phyloP scores from a whole-genome alignment of 116 monocot genomes.

The Phalaenopsis hybrid region DNA sequence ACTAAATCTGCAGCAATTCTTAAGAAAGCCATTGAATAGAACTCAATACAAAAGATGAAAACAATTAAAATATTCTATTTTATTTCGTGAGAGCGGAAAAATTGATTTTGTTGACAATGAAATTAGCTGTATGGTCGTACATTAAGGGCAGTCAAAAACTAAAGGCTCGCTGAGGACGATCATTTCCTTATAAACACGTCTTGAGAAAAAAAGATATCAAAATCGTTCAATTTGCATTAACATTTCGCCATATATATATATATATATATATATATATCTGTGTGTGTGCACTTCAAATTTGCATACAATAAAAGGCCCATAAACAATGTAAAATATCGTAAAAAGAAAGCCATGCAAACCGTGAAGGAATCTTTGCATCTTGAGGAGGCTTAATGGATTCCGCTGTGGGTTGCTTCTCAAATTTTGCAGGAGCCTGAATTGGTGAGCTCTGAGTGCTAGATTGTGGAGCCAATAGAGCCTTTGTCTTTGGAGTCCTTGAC shows the following conservation, averaged over 20 bases:
- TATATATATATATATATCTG: too few species aligned
- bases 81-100: neutral
- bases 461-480: conserved; percentile 21
- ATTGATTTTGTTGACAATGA: neutral
- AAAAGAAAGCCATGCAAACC: conserved; percentile 22
- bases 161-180: neutral
- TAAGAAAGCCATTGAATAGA: neutral
- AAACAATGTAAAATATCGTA: neutral
- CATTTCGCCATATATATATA: neutral
- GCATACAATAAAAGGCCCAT: neutral
- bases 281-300: neutral
- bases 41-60: neutral
- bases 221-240: neutral
- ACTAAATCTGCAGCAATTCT: neutral
- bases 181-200: neutral
- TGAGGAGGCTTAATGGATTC: conserved; percentile 32
- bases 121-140: neutral
- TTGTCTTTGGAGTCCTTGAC: conserved; percentile 51
- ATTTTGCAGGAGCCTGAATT: conserved; percentile 19
- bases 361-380: conserved; percentile 42
- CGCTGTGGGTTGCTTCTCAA: conserved; percentile 14
- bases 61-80: neutral
- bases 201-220: neutral
- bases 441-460: conserved; percentile 19
- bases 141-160: neutral